Evolutionary conservation across 805 yeast genomes (phyloP).

Genomic region (Zygoascus bituminiphila): DNA sequence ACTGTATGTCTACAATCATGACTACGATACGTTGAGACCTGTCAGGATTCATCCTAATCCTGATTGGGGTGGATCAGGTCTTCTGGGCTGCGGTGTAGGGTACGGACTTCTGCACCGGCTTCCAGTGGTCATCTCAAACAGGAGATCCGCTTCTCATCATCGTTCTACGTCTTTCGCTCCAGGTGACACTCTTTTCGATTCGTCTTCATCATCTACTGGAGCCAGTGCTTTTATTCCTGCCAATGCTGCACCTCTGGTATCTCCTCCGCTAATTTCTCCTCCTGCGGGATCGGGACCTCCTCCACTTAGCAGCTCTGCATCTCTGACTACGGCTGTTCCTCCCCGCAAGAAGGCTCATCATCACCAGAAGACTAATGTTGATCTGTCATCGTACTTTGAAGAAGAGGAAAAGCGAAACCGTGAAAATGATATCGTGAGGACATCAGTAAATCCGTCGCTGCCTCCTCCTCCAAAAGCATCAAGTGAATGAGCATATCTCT

Average conservation of each 20-base stretch:
- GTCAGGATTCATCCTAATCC: constrained; percentile 68
- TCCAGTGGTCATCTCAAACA: constrained; percentile 47
- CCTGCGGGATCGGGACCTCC: too few relatives aligned
- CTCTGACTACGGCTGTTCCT: not conserved
- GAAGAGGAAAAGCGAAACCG: constrained; percentile 21
- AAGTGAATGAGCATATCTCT: not conserved
- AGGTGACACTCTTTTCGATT: constrained; percentile 35
- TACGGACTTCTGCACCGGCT: constrained; percentile 81
- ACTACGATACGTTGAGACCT: constrained; percentile 77
- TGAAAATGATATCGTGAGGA: constrained; percentile 16
- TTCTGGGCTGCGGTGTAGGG: constrained; percentile 91
- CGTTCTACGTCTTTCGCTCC: constrained; percentile 22
- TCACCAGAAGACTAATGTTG: constrained; percentile 1
- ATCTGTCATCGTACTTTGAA: constrained; percentile 21
- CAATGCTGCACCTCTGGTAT: not conserved
- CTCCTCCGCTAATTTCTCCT: too few relatives aligned
- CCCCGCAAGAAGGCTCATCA: constrained; percentile 9
- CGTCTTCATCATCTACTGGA: not conserved
- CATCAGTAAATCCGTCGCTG: constrained; percentile 17
- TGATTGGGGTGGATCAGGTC: constrained; percentile 77
- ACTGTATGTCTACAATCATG: constrained; percentile 79
- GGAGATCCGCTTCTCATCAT: constrained; percentile 5
- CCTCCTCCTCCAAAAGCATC: constrained; percentile 20
- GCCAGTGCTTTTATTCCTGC: not conserved
- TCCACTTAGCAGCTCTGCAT: too few relatives aligned